Conservation (phyloP, 371 early-diverging fungal genomes). For the Mortierella sp. region DNA sequence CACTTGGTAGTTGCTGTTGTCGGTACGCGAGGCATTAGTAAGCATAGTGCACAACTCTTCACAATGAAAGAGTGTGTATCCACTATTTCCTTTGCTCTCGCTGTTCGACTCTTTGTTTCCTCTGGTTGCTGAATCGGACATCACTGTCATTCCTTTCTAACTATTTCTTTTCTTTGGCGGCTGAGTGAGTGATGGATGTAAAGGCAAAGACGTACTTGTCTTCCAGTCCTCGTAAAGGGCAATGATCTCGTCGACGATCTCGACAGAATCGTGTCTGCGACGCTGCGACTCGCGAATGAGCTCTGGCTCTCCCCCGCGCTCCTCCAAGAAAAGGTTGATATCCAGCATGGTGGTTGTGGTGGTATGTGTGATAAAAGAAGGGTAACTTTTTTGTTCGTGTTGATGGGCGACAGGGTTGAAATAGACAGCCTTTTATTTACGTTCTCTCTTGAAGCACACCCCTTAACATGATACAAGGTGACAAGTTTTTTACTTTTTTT, state of each 20-base stretch:
- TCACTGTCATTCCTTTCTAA: not conserved
- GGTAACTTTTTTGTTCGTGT: not conserved
- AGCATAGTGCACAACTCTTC: not conserved
- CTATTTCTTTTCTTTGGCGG: slow-evolving; percentile 3
- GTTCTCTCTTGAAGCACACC: not conserved
- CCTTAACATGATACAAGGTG: slow-evolving; percentile 20
- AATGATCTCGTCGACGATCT: slow-evolving; percentile 94
- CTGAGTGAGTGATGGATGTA: slow-evolving; percentile 1
- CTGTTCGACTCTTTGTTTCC: not conserved
- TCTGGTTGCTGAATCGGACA: not conserved
- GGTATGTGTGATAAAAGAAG: slow-evolving; percentile 9
- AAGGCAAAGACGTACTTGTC: slow-evolving; percentile 69
- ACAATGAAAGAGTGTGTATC: not conserved
- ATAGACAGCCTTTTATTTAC: not conserved
- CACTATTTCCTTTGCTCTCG: not conserved
- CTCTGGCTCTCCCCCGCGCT: slow-evolving; percentile 97
- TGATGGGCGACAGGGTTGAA: not conserved
- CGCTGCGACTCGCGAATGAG: slow-evolving; percentile 94
- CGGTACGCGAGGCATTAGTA: not conserved
- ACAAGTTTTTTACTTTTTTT: slow-evolving; percentile 9
- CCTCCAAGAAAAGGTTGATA: slow-evolving; percentile 91
- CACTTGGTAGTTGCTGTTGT: slow-evolving; percentile 18
- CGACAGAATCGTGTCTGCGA: slow-evolving; percentile 88
- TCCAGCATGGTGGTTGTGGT: slow-evolving; percentile 76
- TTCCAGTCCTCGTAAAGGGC: slow-evolving; percentile 94